A percentile compares a stretch with the other conserved stretches of the same genome.
Evolutionary conservation across 2,329 filamentous ascomycete genomes (phyloP).

Genomic region (Aspergillus hiratsukae): DNA sequence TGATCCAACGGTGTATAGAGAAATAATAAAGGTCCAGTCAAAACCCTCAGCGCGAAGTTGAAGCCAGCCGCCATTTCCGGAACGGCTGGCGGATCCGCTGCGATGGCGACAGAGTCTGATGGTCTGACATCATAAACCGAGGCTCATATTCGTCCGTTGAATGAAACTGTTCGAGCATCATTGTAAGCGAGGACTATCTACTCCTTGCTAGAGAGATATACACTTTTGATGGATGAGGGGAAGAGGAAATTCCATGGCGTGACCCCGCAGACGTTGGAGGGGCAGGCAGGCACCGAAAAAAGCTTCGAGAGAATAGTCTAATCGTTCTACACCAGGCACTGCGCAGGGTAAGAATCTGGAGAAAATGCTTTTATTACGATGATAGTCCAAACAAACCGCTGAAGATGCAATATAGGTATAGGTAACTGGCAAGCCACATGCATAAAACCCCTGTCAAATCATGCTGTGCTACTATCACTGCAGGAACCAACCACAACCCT

Average conservation of each 20-base stretch:
- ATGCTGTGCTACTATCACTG: background rate
- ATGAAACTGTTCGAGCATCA: background rate
- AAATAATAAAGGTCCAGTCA: slow-evolving; percentile 7
- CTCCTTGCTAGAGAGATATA: background rate
- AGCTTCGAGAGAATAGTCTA: background rate
- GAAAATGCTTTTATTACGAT: background rate
- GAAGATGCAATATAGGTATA: background rate
- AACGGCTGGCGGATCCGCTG: slow-evolving; percentile 9
- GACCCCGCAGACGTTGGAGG: background rate
- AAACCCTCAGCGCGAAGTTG: background rate
- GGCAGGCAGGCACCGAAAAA: background rate
- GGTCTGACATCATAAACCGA: slow-evolving; percentile 19
- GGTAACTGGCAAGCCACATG: background rate
- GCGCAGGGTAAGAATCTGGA: background rate
- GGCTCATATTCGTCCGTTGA: background rate
- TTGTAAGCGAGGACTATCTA: background rate
- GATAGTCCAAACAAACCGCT: background rate
- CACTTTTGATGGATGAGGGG: background rate
- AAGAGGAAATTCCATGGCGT: background rate
- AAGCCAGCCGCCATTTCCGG: background rate
- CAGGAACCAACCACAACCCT: background rate
- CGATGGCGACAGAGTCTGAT: slow-evolving; percentile 20
- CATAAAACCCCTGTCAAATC: background rate
- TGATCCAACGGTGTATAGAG: slow-evolving; percentile 1
- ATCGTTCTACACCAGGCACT: background rate